phyloP scores from a whole-genome alignment of 306 rosid genomes.

The Albizia julibrissin region DNA sequence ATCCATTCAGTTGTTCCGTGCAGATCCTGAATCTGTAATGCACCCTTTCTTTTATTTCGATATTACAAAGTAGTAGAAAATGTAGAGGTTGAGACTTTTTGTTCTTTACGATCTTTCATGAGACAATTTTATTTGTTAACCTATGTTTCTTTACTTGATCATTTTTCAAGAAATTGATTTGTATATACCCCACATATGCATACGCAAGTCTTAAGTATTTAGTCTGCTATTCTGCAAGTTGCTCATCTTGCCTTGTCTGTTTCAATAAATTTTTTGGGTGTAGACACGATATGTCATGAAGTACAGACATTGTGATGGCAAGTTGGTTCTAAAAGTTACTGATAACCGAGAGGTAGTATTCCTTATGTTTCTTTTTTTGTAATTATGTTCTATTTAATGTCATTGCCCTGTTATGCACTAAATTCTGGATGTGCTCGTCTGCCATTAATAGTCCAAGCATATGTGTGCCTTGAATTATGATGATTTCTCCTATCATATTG shows the following conservation, averaged over 20 bases:
- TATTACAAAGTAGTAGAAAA: not conserved
- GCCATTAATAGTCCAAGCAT: not conserved
- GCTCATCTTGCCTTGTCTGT: not conserved
- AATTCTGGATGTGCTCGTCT: not conserved
- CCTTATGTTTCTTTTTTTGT: not conserved
- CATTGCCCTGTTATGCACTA: not conserved
- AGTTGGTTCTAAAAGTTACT: slow-evolving; percentile 71
- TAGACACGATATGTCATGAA: slow-evolving; percentile 71
- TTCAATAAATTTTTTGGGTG: slow-evolving; percentile 24
- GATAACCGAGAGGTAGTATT: slow-evolving; percentile 55
- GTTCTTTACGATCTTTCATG: not conserved
- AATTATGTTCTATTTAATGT: not conserved
- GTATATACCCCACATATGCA: not conserved
- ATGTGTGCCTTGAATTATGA: not conserved
- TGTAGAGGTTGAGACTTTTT: not conserved
- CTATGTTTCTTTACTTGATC: not conserved
- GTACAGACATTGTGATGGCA: slow-evolving; percentile 75
- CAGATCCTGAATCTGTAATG: slow-evolving; percentile 76
- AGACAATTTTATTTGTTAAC: not conserved
- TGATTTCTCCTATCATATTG: not conserved
- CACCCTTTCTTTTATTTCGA: not conserved
- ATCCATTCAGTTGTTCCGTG: slow-evolving; percentile 84
- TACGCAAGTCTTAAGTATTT: not conserved
- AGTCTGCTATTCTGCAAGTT: not conserved
- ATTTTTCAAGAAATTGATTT: not conserved